Evolutionary conservation across 208 protist genomes (phyloP).

Genomic region (Leishmania mexicana): DNA sequence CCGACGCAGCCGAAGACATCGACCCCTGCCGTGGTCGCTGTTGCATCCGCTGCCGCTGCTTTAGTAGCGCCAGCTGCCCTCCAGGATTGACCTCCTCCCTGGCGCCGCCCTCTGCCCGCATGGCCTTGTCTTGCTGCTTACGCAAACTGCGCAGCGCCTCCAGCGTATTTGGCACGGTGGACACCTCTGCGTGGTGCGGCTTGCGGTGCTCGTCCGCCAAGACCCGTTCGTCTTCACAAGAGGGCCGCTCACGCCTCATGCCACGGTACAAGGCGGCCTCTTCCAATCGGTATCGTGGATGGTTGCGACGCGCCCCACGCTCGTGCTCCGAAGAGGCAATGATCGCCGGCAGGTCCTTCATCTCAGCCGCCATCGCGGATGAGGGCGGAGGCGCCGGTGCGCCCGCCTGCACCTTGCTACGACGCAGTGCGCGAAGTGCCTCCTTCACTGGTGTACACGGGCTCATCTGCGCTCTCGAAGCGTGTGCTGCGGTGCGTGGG

Average conservation of each 20-base stretch:
- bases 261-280: slow-evolving; percentile 36
- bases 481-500: slow-evolving; percentile 2
- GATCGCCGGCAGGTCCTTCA: slow-evolving; percentile 24
- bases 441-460: slow-evolving; percentile 12
- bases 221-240: slow-evolving; percentile 30
- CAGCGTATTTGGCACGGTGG: slow-evolving; percentile 65
- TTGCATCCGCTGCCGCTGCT: slow-evolving; percentile 51
- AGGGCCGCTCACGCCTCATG: slow-evolving; percentile 35
- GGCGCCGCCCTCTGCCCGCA: background rate
- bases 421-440: slow-evolving; percentile 22
- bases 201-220: slow-evolving; percentile 22
- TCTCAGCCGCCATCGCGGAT: slow-evolving; percentile 1
- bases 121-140: slow-evolving; percentile 21
- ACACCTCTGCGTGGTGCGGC: slow-evolving; percentile 16
- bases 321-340: slow-evolving; percentile 11
- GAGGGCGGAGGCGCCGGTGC: background rate
- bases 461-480: background rate
- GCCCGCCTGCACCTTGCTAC: slow-evolving; percentile 8
- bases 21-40: slow-evolving; percentile 5
- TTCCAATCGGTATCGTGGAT: slow-evolving; percentile 11
- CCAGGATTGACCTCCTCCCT: slow-evolving; percentile 16
- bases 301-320: slow-evolving; percentile 10
- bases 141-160: slow-evolving; percentile 63
- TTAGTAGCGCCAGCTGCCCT: slow-evolving; percentile 60
- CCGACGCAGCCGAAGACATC: slow-evolving; percentile 4